Evolutionary conservation across 495 filamentous ascomycete genomes (phyloP), one percentile per base, ranked within the genome.

Genomic region (Neurospora pannonica): DNA sequence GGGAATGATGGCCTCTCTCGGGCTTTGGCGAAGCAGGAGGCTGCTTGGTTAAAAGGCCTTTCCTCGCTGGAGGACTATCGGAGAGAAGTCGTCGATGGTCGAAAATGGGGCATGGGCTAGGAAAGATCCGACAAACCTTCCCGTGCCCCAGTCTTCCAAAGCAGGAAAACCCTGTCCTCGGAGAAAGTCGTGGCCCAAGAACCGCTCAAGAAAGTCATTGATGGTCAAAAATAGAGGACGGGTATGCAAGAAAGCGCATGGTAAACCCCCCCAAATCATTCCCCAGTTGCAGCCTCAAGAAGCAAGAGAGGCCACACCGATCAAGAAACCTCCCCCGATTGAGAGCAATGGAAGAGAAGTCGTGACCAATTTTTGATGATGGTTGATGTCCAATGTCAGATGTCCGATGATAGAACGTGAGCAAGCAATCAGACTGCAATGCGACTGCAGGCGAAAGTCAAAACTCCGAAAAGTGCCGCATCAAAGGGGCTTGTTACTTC

Each of bases 391-490:
- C 39, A 2, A 17, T 42, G 15, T 6, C 4, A 0, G 13, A 40
- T 13, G 38, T 15, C 39, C 0, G 15, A 42, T 42, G 5, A 8
- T 42, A 46, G 42, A 21, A n/a, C 0, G 8, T 46, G 1, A 10
- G n/a, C 19, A 46, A 21, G 19, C 21, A 21, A 8, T 1, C 8
- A 4, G 43, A 21, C 43, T 43, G 7, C 0, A 3, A 19, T 43
- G 19, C 0, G 7, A 4, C n/a, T 5, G 43, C 43, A 10, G 0
- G 8, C 0, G 19, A 46, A 46, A 0, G 6, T 0, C 8, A 1
- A 0, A 21, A 21, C 19, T 21, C 19, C 8, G 3, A 4, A 9
- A 46, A 21, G 42, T 46, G 42, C 42, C 42, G 8, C 8, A 21
- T 21, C 42, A 21, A 46, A 10, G n/a, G 8, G 19, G 43, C 3